Evolutionary conservation across 768 basidiomycete genomes (phyloP), one percentile per base, ranked within the genome.

Genomic region (Mycena crocata): DNA sequence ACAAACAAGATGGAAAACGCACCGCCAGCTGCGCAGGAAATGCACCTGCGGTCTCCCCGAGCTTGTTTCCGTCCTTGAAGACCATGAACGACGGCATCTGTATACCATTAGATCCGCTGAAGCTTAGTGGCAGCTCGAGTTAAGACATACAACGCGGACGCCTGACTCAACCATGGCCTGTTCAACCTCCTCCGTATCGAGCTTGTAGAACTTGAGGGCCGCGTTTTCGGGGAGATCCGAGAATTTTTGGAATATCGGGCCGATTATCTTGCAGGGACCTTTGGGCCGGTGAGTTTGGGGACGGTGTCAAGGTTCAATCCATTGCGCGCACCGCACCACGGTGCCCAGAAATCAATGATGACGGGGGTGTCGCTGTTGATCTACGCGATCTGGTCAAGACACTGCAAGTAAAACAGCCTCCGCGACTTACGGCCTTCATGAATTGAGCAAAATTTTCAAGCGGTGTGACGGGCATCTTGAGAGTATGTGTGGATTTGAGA

Each of bases 251-350:
- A n/a, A n/a, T n/a, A n/a, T n/a, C n/a, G n/a, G n/a, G n/a, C n/a
- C n/a, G n/a, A n/a, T n/a, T n/a, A n/a, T n/a, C n/a, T n/a, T n/a
- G n/a, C n/a, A n/a, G n/a, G n/a, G n/a, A n/a, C n/a, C n/a, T n/a
- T n/a, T n/a, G n/a, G n/a, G n/a, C n/a, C n/a, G n/a, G n/a, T n/a
- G n/a, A n/a, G n/a, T n/a, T n/a, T n/a, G n/a, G n/a, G n/a, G n/a
- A n/a, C n/a, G n/a, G n/a, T n/a, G n/a, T n/a, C n/a, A n/a, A n/a
- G n/a, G n/a, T n/a, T n/a, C n/a, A n/a, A n/a, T n/a, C n/a, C n/a
- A n/a, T 78, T 83, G 86, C 91, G 92, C 17, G 91, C 90, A 19
- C 90, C 90, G 77, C 89, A 92, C 91, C 92, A 92, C 2, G 86
- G 85, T 42, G 92, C 92, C 89, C 89, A 91, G 79, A 93, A 92